Conservation (phyloP, 306 rosid genomes). For the Aeschynomene evenia region DNA sequence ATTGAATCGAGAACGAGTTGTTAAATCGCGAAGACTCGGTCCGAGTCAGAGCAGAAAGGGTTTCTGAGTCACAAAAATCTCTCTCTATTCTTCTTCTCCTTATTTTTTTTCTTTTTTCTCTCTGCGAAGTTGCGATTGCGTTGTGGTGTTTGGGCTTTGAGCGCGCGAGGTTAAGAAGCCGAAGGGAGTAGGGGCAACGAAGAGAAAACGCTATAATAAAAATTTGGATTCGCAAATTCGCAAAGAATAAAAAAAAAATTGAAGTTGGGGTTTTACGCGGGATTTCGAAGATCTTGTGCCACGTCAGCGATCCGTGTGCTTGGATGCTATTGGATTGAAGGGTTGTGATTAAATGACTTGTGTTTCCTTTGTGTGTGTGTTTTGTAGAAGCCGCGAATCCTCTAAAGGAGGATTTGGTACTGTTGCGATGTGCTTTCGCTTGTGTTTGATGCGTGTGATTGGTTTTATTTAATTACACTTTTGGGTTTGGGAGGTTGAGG, state of each 20-base stretch:
- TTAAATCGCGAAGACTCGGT: constrained; percentile 1
- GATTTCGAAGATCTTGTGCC: constrained; percentile 57
- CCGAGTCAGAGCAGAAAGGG: constrained; percentile 24
- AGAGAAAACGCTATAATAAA: constrained; percentile 37
- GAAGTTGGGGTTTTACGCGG: constrained; percentile 88
- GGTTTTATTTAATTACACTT: constrained; percentile 11
- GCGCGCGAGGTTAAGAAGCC: constrained; percentile 53
- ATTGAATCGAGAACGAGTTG: neutral
- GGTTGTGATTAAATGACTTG: constrained; percentile 10
- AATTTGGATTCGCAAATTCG: neutral
- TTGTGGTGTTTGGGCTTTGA: constrained; percentile 30
- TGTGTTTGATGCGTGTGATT: constrained; percentile 8
- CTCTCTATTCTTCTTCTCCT: no score
- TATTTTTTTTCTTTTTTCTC: constrained; percentile 11
- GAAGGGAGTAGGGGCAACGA: constrained; percentile 24
- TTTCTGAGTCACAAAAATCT: constrained; percentile 17
- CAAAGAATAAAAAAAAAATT: constrained; percentile 34
- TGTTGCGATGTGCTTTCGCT: neutral
- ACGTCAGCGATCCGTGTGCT: constrained; percentile 63
- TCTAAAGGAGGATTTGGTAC: neutral
- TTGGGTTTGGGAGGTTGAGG: neutral
- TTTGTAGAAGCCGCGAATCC: constrained; percentile 18
- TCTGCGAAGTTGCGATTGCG: neutral
- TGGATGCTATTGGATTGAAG: neutral
- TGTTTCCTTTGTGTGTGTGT: constrained; percentile 68